These are phyloP conservation scores for Saururus chinensis DNA, from an alignment of 164 flowering plant genomes.

Conservation along the genomic window DNA sequence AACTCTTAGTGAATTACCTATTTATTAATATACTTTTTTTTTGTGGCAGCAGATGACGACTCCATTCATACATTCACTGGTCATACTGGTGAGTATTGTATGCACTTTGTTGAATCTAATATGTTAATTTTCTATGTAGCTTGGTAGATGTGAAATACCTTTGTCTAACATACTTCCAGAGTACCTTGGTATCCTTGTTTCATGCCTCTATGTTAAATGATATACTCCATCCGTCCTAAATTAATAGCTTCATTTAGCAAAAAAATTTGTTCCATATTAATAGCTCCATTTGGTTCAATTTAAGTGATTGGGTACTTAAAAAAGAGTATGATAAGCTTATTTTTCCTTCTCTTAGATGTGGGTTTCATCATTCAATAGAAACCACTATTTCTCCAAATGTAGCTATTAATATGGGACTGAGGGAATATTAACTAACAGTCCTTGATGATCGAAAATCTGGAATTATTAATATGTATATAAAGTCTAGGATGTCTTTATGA, in stretches of 20 bases:
- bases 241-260: too few species aligned
- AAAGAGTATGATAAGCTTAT: too few species aligned
- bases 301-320: too few species aligned
- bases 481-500: background rate
- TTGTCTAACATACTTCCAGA: background rate
- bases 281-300: too few species aligned
- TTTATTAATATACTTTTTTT: background rate
- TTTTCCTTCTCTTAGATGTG: too few species aligned
- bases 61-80: constrained; percentile 77
- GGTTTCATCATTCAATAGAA: too few species aligned
- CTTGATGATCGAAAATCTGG: background rate
- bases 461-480: background rate
- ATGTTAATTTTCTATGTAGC: background rate
- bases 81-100: constrained; percentile 49
- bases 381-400: too few species aligned
- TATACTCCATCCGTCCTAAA: too few species aligned
- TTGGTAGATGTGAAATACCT: background rate
- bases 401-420: too few species aligned
- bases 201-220: background rate
- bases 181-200: background rate
- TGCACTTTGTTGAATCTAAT: background rate
- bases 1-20: background rate
- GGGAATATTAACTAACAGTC: too few species aligned
- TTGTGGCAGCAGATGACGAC: constrained; percentile 65
- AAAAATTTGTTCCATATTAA: too few species aligned